Percentiles rank a stretch among this genome's conserved stretches.
phyloP scores from a whole-genome alignment of 768 basidiomycete genomes.

The Asterophora parasitica region DNA sequence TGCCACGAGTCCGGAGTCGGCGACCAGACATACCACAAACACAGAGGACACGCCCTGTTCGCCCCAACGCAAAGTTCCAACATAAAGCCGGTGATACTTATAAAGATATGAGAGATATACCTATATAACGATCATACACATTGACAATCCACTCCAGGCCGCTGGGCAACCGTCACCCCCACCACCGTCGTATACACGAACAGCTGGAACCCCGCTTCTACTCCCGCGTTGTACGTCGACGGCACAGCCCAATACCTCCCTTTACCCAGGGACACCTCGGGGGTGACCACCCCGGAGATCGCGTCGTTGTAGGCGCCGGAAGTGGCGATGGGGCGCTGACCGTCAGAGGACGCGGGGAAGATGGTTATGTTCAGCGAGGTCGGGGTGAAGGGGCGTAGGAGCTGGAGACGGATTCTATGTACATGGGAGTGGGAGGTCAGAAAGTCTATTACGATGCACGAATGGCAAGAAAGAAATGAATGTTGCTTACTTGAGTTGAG shows the following conservation, averaged over 20 bases:
- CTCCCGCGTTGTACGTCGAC: slow-evolving; percentile 64
- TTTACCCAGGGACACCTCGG: slow-evolving; percentile 41
- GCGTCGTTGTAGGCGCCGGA: slow-evolving; percentile 81
- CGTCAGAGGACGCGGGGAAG: slow-evolving; percentile 34
- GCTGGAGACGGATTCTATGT: slow-evolving; percentile 67
- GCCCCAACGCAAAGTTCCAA: too few species aligned
- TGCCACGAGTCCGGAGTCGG: too few species aligned
- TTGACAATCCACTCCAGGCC: neutral
- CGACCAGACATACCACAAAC: too few species aligned
- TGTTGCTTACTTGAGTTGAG: slow-evolving; percentile 65
- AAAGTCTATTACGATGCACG: neutral
- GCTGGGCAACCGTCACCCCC: slow-evolving; percentile 20
- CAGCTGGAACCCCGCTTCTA: slow-evolving; percentile 53
- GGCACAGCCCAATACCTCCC: slow-evolving; percentile 74
- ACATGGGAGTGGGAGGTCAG: neutral
- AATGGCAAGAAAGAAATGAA: neutral
- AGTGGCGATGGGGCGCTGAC: slow-evolving; percentile 45
- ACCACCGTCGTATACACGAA: slow-evolving; percentile 50
- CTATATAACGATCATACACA: too few species aligned
- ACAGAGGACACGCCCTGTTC: too few species aligned
- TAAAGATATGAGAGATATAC: too few species aligned
- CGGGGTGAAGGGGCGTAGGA: slow-evolving; percentile 38
- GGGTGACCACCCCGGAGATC: slow-evolving; percentile 65
- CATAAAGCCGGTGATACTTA: too few species aligned
- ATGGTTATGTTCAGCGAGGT: slow-evolving; percentile 59